phyloP scores from a whole-genome alignment of 768 basidiomycete species.

The Boletus reticulatus region DNA sequence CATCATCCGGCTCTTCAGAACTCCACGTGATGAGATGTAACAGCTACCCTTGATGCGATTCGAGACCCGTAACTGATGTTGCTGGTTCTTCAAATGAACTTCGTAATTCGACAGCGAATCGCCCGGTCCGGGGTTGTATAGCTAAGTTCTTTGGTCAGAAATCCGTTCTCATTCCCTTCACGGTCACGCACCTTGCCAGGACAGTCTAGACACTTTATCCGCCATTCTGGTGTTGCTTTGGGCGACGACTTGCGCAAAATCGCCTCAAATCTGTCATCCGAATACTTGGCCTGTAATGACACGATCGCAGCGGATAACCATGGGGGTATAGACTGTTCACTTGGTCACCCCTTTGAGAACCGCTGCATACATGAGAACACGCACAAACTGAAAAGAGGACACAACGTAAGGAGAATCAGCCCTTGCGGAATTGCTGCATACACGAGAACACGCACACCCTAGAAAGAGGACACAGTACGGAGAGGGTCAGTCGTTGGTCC shows the following conservation, averaged over 20 bases:
- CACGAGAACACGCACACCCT: too few relatives aligned
- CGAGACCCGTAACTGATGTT: constrained; percentile 73
- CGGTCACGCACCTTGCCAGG: constrained; percentile 72
- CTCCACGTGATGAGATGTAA: not conserved
- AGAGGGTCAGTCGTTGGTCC: too few relatives aligned
- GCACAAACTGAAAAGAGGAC: too few relatives aligned
- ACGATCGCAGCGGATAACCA: constrained; percentile 75
- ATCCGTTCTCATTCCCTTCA: not conserved
- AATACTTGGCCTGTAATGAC: constrained; percentile 67
- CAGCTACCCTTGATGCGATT: constrained; percentile 40
- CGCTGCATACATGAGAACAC: too few relatives aligned
- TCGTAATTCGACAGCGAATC: constrained; percentile 89
- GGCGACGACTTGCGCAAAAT: constrained; percentile 59
- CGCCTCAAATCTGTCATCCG: constrained; percentile 80
- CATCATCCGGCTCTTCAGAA: too few relatives aligned
- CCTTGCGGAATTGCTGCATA: too few relatives aligned
- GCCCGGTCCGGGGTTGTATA: constrained; percentile 89
- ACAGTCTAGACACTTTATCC: constrained; percentile 88
- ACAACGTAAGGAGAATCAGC: too few relatives aligned
- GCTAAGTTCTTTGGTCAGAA: constrained; percentile 34
- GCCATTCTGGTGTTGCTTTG: constrained; percentile 74
- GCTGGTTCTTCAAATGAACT: constrained; percentile 85
- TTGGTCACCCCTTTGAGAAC: constrained; percentile 20
- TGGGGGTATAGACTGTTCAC: constrained; percentile 48
- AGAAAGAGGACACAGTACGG: too few relatives aligned